These are phyloP conservation scores for Penicillium longicatenatum DNA, from an alignment of 495 filamentous ascomycete genomes.

Conservation along the genomic window DNA sequence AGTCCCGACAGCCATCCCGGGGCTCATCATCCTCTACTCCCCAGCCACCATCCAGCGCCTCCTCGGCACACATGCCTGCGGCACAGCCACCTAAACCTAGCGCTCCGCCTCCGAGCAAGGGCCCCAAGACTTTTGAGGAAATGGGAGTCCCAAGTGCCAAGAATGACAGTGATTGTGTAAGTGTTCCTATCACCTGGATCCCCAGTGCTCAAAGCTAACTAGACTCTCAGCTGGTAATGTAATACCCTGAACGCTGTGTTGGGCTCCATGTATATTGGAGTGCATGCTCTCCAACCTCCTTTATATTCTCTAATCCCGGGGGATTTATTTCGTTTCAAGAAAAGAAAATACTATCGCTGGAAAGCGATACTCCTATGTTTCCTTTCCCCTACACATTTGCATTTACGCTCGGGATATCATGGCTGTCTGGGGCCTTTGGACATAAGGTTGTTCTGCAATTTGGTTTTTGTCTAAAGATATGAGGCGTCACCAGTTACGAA, in stretches of 20 bases:
- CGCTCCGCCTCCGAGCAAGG: conserved; percentile 64
- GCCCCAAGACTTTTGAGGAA: conserved; percentile 95
- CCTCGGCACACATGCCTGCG: conserved; percentile 34
- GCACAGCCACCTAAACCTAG: conserved; percentile 29
- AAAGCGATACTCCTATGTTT: conserved; percentile 10
- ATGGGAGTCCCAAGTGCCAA: conserved; percentile 89
- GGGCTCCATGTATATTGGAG: conserved; percentile 14
- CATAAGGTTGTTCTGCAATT: conserved; percentile 26
- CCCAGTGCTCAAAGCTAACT: conserved; percentile 28
- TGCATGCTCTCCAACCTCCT: conserved; percentile 11
- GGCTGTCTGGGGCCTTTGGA: conserved; percentile 24
- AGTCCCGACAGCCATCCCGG: conserved; percentile 37
- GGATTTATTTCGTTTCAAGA: not conserved
- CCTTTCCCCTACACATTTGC: conserved; percentile 21
- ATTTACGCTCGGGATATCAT: conserved; percentile 27
- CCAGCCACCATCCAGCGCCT: conserved; percentile 28
- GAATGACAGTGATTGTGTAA: conserved; percentile 87
- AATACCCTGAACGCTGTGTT: conserved; percentile 43
- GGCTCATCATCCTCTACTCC: conserved; percentile 36
- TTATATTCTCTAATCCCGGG: conserved; percentile 22
- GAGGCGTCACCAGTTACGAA: conserved; percentile 18
- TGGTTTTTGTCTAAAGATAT: conserved; percentile 21
- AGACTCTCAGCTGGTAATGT: conserved; percentile 59
- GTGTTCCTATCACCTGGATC: conserved; percentile 36
- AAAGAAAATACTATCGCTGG: conserved; percentile 18